Evolutionary conservation across 2,329 filamentous ascomycete species (phyloP), one percentile per base, ranked within the genome.

Genomic region (Diaporthe caulivora): DNA sequence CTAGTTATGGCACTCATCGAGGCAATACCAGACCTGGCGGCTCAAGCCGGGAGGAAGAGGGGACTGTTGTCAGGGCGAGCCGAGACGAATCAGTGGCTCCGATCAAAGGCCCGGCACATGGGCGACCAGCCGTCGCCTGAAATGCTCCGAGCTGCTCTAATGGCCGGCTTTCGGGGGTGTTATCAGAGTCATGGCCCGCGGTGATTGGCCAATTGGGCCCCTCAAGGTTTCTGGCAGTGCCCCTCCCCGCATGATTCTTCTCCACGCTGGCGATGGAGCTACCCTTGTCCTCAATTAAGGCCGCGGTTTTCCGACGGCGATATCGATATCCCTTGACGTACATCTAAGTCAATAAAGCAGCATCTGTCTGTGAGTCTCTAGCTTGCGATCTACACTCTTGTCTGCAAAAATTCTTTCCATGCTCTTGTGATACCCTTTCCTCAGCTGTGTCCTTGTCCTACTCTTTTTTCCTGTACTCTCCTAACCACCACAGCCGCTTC

Each of bases 241-340:
- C 42, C 53, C 55, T 72, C 71, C 67, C 71, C 71, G 71, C 71
- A 72, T 72, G 26, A 51, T 67, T 24, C 60, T 58, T 70, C 24
- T 49, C 57, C 55, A 47, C 68, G 68, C 8, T 40, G 42, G 5
- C 44, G 44, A 58, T n/a, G 69, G 49, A 69, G 51, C 71, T 69
- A 72, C 54, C 71, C 60, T 53, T 72, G 71, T 68, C 54, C 51
- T 69, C 62, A 49, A 53, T 18, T 67, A 67, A 67, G 53, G 62
- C 71, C 71, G 71, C 62, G 71, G 54, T 51, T 67, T 67, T 67
- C 62, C 62, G 54, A 60, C 53, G 53, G 55, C 69, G 17, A 53
- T 47, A 47, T n/a, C 49, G 21, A 37, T 67, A 29, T 40, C 47
- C 34, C 58, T 72, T 57, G 47, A n/a, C 55, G 70, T 26, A 37